A percentile compares a stretch with the other conserved stretches of the same genome.
Conservation (phyloP, 345 rosid species). For the Ceriops zippeliana region DNA sequence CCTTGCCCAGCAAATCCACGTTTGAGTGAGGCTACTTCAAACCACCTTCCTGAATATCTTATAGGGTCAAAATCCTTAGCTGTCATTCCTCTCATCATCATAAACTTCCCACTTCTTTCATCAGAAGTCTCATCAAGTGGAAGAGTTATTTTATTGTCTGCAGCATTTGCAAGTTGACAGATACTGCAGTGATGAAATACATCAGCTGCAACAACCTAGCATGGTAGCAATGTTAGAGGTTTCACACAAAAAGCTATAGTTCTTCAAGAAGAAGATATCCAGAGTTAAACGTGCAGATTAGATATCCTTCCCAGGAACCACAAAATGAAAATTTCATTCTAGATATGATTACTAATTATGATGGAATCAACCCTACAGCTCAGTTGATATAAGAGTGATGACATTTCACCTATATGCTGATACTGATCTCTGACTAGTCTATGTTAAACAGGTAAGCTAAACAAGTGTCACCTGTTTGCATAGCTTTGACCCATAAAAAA, state of each 20-base stretch:
- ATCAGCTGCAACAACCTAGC: conserved; percentile 63
- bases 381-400: neutral
- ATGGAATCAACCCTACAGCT: neutral
- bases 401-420: neutral
- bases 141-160: conserved; percentile 41
- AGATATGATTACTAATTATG: neutral
- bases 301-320: neutral
- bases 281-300: neutral
- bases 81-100: conserved; percentile 97
- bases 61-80: conserved; percentile 76
- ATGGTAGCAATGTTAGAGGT: neutral
- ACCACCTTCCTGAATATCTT: conserved; percentile 94
- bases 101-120: conserved; percentile 44
- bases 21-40: conserved; percentile 94
- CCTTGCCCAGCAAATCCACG: conserved; percentile 96
- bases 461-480: neutral
- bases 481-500: neutral
- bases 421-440: neutral
- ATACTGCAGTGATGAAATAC: conserved; percentile 32
- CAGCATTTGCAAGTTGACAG: conserved; percentile 60
- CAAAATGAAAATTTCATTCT: neutral
- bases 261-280: conserved; percentile 5
- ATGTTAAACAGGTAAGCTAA: neutral
- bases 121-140: conserved; percentile 58
- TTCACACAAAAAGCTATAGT: conserved; percentile 5